phyloP scores from a whole-genome alignment of 441 rosid genomes.

The Pelargonium australe region DNA sequence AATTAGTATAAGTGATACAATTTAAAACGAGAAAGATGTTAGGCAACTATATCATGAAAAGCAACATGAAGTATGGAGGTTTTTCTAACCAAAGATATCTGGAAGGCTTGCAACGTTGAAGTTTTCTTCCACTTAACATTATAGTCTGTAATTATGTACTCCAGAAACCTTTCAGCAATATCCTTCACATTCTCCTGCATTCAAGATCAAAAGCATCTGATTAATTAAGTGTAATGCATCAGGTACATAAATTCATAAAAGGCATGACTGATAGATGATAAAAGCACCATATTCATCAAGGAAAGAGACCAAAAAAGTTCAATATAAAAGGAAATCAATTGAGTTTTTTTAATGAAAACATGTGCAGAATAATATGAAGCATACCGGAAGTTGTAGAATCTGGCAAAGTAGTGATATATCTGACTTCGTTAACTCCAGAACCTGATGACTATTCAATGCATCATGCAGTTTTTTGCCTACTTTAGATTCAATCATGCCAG shows the following conservation, averaged over 20 bases:
- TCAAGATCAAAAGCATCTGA: conserved; percentile 15
- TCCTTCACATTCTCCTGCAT: conserved; percentile 62
- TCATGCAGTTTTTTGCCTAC: conserved; percentile 29
- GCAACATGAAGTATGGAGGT: conserved; percentile 7
- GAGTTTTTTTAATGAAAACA: not conserved
- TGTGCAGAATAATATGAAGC: conserved; percentile 11
- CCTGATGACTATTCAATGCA: conserved; percentile 43
- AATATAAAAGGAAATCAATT: not conserved
- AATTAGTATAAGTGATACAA: not conserved
- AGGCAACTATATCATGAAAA: not conserved
- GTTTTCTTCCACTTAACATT: conserved; percentile 48
- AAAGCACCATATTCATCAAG: not conserved
- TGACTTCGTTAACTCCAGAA: conserved; percentile 51
- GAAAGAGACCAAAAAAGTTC: not conserved
- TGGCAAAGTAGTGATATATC: conserved; percentile 56
- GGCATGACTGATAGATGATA: not conserved
- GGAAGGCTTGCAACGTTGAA: conserved; percentile 69
- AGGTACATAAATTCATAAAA: not conserved
- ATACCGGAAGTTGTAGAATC: conserved; percentile 58
- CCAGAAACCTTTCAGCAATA: conserved; percentile 53
- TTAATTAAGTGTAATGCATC: not conserved
- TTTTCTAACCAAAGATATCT: conserved; percentile 68
- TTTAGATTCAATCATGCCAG: conserved; percentile 23
- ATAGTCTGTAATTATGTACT: conserved; percentile 67
- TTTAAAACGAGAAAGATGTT: not conserved